A percentile compares a stretch with the other conserved stretches of the same genome.
Conservation (phyloP, 495 filamentous ascomycete genomes). For the Pseudoneurospora amorphoporcata region DNA sequence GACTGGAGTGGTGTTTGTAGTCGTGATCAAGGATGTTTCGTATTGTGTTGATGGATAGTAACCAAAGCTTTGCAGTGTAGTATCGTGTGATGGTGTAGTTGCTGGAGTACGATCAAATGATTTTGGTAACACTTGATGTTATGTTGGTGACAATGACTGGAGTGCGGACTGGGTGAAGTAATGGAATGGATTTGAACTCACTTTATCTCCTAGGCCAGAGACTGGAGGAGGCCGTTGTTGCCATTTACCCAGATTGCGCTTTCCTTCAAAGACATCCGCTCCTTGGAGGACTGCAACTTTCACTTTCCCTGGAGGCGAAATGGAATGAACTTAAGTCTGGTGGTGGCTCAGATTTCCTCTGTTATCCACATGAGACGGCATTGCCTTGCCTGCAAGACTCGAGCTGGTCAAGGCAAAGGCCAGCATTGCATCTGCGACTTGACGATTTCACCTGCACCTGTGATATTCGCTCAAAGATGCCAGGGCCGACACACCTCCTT, state of each 20-base stretch:
- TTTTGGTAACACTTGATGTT: background rate
- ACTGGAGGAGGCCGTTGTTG: background rate
- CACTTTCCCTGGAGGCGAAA: background rate
- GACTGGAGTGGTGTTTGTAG: background rate
- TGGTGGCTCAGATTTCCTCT: background rate
- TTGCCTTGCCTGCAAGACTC: background rate
- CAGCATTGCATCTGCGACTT: background rate
- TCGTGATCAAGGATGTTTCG: background rate
- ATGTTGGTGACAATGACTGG: background rate
- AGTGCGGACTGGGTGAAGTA: background rate
- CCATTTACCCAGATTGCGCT: background rate
- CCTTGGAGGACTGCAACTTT: background rate
- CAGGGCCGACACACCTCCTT: background rate
- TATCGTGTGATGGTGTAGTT: background rate
- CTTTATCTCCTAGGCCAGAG: background rate
- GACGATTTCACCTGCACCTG: background rate
- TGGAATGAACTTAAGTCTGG: background rate
- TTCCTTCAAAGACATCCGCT: background rate
- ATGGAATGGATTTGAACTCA: background rate
- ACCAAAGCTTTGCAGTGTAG: background rate
- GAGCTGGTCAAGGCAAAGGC: background rate
- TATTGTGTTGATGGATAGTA: background rate
- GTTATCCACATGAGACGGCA: background rate
- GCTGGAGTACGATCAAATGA: background rate
- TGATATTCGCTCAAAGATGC: background rate